Percentiles rank a stretch among this genome's conserved stretches.
These are phyloP conservation scores for Pleurotus salmoneostramineus DNA, from an alignment of 768 basidiomycete species.

Conservation along the genomic window DNA sequence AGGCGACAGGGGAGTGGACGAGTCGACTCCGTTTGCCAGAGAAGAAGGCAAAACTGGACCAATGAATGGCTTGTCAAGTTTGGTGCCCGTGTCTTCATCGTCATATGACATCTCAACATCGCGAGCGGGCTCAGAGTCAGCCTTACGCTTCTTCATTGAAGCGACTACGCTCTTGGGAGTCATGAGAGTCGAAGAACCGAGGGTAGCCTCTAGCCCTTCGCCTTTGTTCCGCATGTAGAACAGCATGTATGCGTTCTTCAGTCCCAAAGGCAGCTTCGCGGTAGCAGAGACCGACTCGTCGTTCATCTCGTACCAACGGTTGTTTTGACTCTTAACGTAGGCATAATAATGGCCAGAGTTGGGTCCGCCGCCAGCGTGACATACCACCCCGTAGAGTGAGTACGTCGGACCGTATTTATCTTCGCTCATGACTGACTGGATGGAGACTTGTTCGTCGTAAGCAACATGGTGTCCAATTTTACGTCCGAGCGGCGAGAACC, in stretches of 20 bases:
- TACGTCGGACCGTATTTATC: conserved; percentile 75
- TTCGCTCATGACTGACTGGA: conserved; percentile 82
- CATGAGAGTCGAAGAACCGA: conserved; percentile 26
- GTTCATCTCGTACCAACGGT: conserved; percentile 91
- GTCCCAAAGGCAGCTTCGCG: conserved; percentile 43
- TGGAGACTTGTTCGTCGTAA: conserved; percentile 73
- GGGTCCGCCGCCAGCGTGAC: conserved; percentile 88
- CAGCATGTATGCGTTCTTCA: conserved; percentile 87
- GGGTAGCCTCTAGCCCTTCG: conserved; percentile 63
- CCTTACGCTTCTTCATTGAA: conserved; percentile 46
- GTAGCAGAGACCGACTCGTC: conserved; percentile 67
- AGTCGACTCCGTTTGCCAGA: conserved; percentile 15
- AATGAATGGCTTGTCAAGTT: conserved; percentile 50
- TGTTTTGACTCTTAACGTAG: conserved; percentile 66
- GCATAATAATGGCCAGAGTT: conserved; percentile 97
- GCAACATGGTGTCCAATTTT: conserved; percentile 77
- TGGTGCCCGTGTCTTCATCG: conserved; percentile 47
- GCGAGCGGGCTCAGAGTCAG: conserved; percentile 25
- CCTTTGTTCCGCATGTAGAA: conserved; percentile 87
- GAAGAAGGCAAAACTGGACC: conserved; percentile 63
- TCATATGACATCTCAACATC: conserved; percentile 25
- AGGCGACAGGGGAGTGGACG: conserved; percentile 21
- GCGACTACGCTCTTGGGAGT: conserved; percentile 37
- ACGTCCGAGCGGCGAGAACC: conserved; percentile 86
- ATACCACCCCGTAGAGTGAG: conserved; percentile 87